Base-by-base conservation (phyloP, 306 rosid species). In the Malus orientalis region DNA sequence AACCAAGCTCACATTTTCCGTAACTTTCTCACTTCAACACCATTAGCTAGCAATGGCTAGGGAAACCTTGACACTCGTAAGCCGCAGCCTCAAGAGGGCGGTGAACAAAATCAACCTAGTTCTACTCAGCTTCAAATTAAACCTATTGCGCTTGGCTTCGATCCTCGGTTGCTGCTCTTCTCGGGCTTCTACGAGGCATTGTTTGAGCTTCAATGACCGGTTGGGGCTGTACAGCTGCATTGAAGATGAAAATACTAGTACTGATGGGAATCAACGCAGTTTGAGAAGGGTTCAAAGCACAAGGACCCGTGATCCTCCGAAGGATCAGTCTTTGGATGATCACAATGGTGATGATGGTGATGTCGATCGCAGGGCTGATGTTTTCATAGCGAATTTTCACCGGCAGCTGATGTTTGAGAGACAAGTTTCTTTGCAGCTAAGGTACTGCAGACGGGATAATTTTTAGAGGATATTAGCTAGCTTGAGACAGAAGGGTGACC, bases 301-400 rank as follows among this genome's bases (percentile, higher is more conserved):
- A 4, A 63, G 23, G 69, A 4, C 45, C 13, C 42, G 20, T 22
- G 57, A 73, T 36, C 22, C 3, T 40, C 25, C 27, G 7, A 6
- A 55, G 64, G 82, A 51, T 5, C 20, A 51, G 20, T 6, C 18
- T 15, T 49, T 6, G 54, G 20, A 51, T 2, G 55, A 51, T 15
- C 20, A 16, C 55, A 8, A 82, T 69, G 33, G n/a, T 59, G 36
- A 22, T 8, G 78, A 71, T 42, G 85, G 74, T 61, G 96, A 91
- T 76, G 74, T 91, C 65, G 89, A 91, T 77, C 72, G 20, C 66
- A 83, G 83, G 63, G 92, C 95, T 40, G 91, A 91, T 79, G 67
- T 79, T 61, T 91, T 91, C 67, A 91, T 91, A 64, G 78, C 85
- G 6, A 84, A 86, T 30, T 91, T 91, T 74, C 82, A 84, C 2